A percentile compares a stretch with the other conserved stretches of the same genome.
Evolutionary conservation across 1,139 yeast genomes (phyloP).

Genomic region (Candida mesenterica): DNA sequence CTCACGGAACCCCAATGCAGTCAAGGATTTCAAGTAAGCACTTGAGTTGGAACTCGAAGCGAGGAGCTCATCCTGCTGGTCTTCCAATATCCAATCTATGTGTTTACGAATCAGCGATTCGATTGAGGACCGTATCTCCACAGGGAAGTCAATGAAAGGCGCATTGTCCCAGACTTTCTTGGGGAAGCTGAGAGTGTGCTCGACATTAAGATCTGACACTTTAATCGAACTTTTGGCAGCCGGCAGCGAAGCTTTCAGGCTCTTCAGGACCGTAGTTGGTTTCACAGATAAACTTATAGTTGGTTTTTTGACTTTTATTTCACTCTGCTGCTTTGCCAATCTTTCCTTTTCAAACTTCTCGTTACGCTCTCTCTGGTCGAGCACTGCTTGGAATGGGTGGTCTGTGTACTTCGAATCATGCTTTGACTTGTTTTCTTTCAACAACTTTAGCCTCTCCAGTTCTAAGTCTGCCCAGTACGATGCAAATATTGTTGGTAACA

Average conservation of each 20-base stretch:
- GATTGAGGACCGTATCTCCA: slow-evolving; percentile 50
- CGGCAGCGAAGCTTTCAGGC: not conserved
- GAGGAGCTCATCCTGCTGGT: slow-evolving; percentile 8
- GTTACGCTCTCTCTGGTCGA: slow-evolving; percentile 50
- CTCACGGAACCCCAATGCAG: slow-evolving; percentile 62
- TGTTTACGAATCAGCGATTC: slow-evolving; percentile 55
- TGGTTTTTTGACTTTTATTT: slow-evolving; percentile 42
- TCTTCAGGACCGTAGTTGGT: not conserved
- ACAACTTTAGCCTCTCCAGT: slow-evolving; percentile 45
- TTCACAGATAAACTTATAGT: slow-evolving; percentile 31
- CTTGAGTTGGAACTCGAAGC: slow-evolving; percentile 1
- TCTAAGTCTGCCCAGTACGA: slow-evolving; percentile 77
- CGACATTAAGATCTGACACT: not conserved
- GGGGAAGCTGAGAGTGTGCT: slow-evolving; percentile 40
- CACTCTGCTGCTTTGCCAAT: slow-evolving; percentile 35
- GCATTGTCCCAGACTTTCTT: slow-evolving; percentile 66
- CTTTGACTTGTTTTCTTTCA: slow-evolving; percentile 42
- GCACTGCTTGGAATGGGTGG: slow-evolving; percentile 67
- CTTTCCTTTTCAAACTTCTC: slow-evolving; percentile 45
- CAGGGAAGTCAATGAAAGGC: slow-evolving; percentile 49
- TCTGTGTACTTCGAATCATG: slow-evolving; percentile 57
- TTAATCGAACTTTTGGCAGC: not conserved
- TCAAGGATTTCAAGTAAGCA: slow-evolving; percentile 21
- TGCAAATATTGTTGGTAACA: slow-evolving; percentile 79
- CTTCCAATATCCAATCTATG: slow-evolving; percentile 49